A percentile compares a stretch with the other conserved stretches of the same genome.
phyloP scores from a whole-genome alignment of 257 asterid species.

The Osmanthus fragrans region DNA sequence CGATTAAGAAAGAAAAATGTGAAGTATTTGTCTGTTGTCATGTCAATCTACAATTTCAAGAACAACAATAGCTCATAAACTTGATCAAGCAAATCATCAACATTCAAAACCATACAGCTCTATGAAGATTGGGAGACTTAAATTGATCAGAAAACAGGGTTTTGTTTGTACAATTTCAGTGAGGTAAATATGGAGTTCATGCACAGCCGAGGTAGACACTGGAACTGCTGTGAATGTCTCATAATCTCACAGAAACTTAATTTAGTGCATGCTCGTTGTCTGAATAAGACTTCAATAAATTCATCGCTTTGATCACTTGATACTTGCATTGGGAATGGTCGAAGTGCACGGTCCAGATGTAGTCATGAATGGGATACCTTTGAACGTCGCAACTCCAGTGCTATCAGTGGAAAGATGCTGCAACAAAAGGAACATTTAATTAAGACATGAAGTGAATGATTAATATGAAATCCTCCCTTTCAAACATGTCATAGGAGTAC shows the following conservation, averaged over 20 bases:
- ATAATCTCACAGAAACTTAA: not conserved
- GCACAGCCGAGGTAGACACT: too few relatives aligned
- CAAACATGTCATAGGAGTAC: too few relatives aligned
- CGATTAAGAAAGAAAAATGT: too few relatives aligned
- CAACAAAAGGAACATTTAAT: slow-evolving; percentile 17
- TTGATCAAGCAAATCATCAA: not conserved
- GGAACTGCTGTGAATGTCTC: too few relatives aligned
- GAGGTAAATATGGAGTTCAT: not conserved
- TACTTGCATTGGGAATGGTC: slow-evolving; percentile 58
- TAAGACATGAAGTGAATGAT: not conserved
- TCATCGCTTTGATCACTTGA: slow-evolving; percentile 44
- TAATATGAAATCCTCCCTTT: not conserved
- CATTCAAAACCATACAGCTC: not conserved
- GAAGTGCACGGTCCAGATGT: slow-evolving; percentile 89
- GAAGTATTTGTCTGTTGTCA: too few relatives aligned
- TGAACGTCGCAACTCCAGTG: slow-evolving; percentile 78
- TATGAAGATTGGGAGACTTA: not conserved
- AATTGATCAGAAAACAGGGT: not conserved
- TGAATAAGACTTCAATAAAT: not conserved
- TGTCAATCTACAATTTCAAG: not conserved
- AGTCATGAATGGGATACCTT: slow-evolving; percentile 87
- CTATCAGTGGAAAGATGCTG: slow-evolving; percentile 84
- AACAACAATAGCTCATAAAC: not conserved
- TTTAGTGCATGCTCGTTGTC: not conserved
- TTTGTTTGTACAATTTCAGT: not conserved